Base-by-base conservation (phyloP, 805 yeast species). In the Candida sakaeoensis region DNA sequence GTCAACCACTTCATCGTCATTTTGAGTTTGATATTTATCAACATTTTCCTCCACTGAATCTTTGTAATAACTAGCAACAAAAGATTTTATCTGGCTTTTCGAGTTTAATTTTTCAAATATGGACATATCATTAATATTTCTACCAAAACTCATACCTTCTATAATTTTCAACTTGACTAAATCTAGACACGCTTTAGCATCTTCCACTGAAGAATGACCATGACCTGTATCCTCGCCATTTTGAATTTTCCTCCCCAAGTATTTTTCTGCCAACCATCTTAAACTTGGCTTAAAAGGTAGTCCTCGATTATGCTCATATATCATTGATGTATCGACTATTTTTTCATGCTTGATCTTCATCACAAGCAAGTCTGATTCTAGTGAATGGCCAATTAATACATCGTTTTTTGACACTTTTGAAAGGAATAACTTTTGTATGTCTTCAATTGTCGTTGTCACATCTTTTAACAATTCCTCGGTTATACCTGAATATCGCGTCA, bases 401-500 rank as follows among this genome's bases (percentile, higher is more conserved):
- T 89, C 97, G 13, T 66, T 61, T 2, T 72, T 51, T 5, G 76
- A 63, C 2, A 91, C 64, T 1, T 74, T 49, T 2, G 54, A 47
- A 2, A 75, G 37, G 5, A 93, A 42, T 50, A 72, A 65, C 2
- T 68, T 44, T 56, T 89, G 97, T 2, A 87, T 77, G 49, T 90
- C 95, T 13, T 57, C 44, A 12, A 83, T 57, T 0, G 83, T 77
- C 0, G 85, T 83, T 0, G 81, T 78, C 2, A 83, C 91, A 33
- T 67, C 72, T 12, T 57, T 51, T 5, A 93, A 66, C 51, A 71
- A 62, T 41, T 83, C 90, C 39, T 74, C 77, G 0, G 96, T 86
- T 36, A 91, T 87, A 0, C 99, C 99, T 22, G 96, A 87, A 53
- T 78, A 91, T 50, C 68, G 65, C 0, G 98, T 93, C 21, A 85